Evolutionary conservation across 2,329 filamentous ascomycete genomes (phyloP), one percentile per base, ranked within the genome.

Genomic region (Pseudogymnoascus sp.): DNA sequence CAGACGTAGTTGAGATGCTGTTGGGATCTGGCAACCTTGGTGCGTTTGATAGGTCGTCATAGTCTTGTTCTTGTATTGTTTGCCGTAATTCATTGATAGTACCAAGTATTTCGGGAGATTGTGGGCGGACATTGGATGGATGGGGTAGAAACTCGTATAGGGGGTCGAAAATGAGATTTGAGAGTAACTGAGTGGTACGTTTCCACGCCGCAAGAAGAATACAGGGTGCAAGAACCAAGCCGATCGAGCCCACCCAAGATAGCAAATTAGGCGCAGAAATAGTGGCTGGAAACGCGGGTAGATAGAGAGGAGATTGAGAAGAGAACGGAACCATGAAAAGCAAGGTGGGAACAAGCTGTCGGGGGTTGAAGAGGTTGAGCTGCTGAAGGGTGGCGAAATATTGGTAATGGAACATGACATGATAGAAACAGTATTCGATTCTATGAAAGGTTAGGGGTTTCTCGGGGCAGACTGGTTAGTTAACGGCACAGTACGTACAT

Each of bases 341-440:
- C 2, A 70, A 60, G 11, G 56, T 67, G 2, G 71, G 71, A 4
- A 73, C 61, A 7, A 65, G 56, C 21, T 60, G 64, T 7, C 63
- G 65, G 5, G 65, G 40, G 12, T 70, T 64, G 11, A 73, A 67
- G 18, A 74, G 65, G 33, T 69, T 64, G 5, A 74, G 65, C 47
- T 74, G 72, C 38, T 73, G 70, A 1, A 73, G 67, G 33, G 70
- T 69, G 14, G 71, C 68, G 65, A 72, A 73, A 61, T 72, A 66
- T 6, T 69, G 67, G 38, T 72, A 65, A 59, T 73, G 69, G 4
- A 73, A 60, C 2, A 65, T 69, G 28, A 70, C 62, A 60, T 70
- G 72, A 14, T 50, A 64, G 42, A 69, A 69, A 8, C 60, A 47
- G 18, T 64, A 16, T 40, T 70, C 64, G 8, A 70, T 42, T 21